Conservation (phyloP, 2,329 filamentous ascomycete genomes). For the Xylaria sp. region DNA sequence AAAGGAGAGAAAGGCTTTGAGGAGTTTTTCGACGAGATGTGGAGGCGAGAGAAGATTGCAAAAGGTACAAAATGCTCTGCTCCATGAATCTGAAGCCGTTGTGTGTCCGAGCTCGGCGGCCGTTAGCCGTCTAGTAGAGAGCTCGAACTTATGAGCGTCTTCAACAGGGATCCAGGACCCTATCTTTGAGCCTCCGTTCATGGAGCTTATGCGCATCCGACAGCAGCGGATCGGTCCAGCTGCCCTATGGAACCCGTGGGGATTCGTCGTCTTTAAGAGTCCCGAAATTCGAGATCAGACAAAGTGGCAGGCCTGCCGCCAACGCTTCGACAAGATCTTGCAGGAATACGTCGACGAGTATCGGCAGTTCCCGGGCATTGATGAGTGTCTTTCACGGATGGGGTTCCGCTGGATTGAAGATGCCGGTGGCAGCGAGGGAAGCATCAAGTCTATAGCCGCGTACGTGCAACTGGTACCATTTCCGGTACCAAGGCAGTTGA, state of each 20-base stretch:
- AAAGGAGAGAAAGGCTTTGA: constrained; percentile 34
- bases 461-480: constrained; percentile 15
- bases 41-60: constrained; percentile 23
- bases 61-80: constrained; percentile 23
- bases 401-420: constrained; percentile 36
- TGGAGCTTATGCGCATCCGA: constrained; percentile 33
- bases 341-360: constrained; percentile 25
- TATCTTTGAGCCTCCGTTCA: constrained; percentile 33
- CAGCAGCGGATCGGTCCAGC: constrained; percentile 22
- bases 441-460: constrained; percentile 29
- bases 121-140: not conserved
- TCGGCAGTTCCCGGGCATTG: constrained; percentile 24
- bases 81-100: not conserved
- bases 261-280: constrained; percentile 38
- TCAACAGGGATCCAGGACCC: constrained; percentile 19
- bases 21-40: constrained; percentile 35
- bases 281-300: constrained; percentile 29
- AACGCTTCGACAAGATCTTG: constrained; percentile 35
- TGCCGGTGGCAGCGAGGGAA: constrained; percentile 25
- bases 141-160: not conserved
- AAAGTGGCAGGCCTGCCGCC: constrained; percentile 33
- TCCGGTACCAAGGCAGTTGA: not conserved
- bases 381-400: constrained; percentile 34
- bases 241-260: constrained; percentile 36
- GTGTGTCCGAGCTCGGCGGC: not conserved